Base-by-base conservation (phyloP, 2,329 filamentous ascomycete species). In the Fusarium floridanum region DNA sequence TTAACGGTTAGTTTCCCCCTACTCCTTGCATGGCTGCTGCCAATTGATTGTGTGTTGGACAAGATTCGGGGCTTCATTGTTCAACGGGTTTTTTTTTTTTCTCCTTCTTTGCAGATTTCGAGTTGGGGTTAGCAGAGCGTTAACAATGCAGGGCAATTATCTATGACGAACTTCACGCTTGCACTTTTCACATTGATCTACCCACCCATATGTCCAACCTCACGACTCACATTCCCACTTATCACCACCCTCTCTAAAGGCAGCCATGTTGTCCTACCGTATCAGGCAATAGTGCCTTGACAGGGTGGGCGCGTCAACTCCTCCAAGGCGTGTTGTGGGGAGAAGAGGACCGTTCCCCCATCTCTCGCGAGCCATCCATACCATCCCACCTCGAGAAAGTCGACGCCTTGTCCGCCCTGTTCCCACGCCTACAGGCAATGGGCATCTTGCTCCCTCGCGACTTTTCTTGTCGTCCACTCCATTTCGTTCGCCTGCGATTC, bases 341-440 rank as follows among this genome's bases (percentile, higher is more conserved):
- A 63, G 32, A 59, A 22, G 36, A 27, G 48, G 45, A 41, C 41
- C 64, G 61, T 66, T 53, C 67, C 61, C 66, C 41, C 63, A 67
- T 61, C 55, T 66, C 69, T 29, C 36, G 65, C 62, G 66, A 75
- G 61, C 69, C 66, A 63, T 22, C 50, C 48, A 53, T 53, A 48
- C 62, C 62, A 62, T 68, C 61, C 66, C 66, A 68, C 61, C 68
- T 76, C 59, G 45, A 75, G 48, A 70, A 53, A 69, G 64, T 66
- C 56, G 66, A 64, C 74, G 75, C 77, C 77, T 78, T 74, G 70
- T 76, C 69, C 73, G 72, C 76, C 76, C 73, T 75, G 76, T 57
- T 76, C 69, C 66, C 45, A 59, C 37, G 45, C 62, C 74, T 61
- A 48, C 66, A 76, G 71, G 57, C 61, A 71, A 69, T 65, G 66